Evolutionary conservation across 2,329 filamentous ascomycete species (phyloP).

Genomic region (Phaeomoniella chlamydospora): DNA sequence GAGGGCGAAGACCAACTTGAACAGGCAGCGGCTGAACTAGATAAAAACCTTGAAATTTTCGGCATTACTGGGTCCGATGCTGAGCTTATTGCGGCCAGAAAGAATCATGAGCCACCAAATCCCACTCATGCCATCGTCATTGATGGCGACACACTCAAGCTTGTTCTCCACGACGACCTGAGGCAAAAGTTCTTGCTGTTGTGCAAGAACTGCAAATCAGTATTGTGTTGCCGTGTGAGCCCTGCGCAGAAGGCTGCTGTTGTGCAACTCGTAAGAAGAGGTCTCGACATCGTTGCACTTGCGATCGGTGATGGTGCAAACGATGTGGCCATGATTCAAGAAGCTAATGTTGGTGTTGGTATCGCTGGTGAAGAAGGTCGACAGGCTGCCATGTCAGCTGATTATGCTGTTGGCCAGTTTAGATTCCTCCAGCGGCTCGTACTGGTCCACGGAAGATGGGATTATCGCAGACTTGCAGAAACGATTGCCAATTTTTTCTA

Average conservation of each 20-base stretch:
- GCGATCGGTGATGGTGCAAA: constrained; percentile 90
- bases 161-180: constrained; percentile 67
- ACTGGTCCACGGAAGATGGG: constrained; percentile 86
- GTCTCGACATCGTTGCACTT: constrained; percentile 89
- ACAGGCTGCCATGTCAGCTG: constrained; percentile 89
- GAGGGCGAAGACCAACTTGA: constrained; percentile 51
- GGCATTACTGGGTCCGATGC: constrained; percentile 70
- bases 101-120: constrained; percentile 72
- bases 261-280: constrained; percentile 86
- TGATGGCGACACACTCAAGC: constrained; percentile 82
- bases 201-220: constrained; percentile 93
- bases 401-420: constrained; percentile 92
- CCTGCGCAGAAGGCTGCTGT: constrained; percentile 96
- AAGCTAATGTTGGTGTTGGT: constrained; percentile 90
- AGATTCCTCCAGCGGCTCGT: constrained; percentile 72
- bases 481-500: constrained; percentile 99
- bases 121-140: constrained; percentile 88
- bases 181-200: constrained; percentile 88
- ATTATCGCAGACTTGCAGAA: constrained; percentile 86
- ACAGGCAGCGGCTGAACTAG: constrained; percentile 54
- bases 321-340: constrained; percentile 95
- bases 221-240: constrained; percentile 93
- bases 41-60: constrained; percentile 59
- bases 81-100: constrained; percentile 64
- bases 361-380: constrained; percentile 87